These are phyloP conservation scores for Chenopodium quinoa DNA, from an alignment of 148 eudicot genomes.

Conservation along the genomic window DNA sequence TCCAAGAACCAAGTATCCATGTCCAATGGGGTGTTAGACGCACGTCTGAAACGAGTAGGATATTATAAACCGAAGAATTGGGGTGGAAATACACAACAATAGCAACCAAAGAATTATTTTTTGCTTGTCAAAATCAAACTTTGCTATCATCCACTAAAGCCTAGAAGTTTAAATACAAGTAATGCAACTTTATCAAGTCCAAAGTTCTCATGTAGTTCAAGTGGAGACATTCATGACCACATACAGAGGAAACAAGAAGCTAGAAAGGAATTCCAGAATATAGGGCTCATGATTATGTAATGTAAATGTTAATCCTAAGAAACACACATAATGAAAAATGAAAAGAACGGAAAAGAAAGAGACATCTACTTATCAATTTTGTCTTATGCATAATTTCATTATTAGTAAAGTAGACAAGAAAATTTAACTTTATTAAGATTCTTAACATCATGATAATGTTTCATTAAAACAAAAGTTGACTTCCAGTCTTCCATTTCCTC, in stretches of 20 bases:
- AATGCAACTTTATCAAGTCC: background rate
- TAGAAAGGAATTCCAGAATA: slow-evolving; percentile 1
- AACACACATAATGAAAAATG: background rate
- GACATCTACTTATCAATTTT: slow-evolving; percentile 1
- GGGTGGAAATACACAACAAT: background rate
- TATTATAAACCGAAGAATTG: background rate
- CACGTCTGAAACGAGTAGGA: background rate
- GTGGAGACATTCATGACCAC: slow-evolving; percentile 9
- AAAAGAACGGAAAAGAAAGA: background rate
- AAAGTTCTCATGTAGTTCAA: background rate
- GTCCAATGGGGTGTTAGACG: background rate
- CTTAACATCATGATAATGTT: slow-evolving; percentile 16
- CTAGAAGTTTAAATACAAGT: background rate
- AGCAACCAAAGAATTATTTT: background rate
- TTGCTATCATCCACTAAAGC: background rate
- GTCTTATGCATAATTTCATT: slow-evolving; percentile 14
- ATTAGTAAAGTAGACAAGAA: slow-evolving; percentile 1
- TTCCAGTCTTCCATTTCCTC: background rate
- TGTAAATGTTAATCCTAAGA: background rate
- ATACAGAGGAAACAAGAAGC: background rate
- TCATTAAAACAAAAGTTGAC: slow-evolving; percentile 19
- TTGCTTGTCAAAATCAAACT: background rate
- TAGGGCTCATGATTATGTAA: slow-evolving; percentile 8
- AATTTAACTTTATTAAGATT: background rate
- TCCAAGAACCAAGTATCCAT: background rate